Conservation (phyloP, 1,139 yeast genomes). For the Yamadazyma taylorii region DNA sequence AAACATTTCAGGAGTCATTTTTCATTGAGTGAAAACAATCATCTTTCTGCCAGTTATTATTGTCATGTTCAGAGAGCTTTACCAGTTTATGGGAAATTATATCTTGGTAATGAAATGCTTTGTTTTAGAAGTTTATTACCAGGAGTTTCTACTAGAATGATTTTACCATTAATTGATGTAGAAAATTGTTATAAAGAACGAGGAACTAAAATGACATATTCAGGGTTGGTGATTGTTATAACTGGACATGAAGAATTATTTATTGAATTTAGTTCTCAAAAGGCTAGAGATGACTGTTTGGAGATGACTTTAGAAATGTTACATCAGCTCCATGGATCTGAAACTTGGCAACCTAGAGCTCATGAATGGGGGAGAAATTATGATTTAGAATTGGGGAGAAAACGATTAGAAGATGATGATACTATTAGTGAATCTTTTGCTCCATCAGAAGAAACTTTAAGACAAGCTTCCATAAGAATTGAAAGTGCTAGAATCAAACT, state of each 20-base stretch:
- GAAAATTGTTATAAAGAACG: conserved; percentile 66
- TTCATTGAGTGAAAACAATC: conserved; percentile 53
- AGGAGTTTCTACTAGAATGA: conserved; percentile 78
- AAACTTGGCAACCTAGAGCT: conserved; percentile 26
- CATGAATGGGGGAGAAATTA: conserved; percentile 31
- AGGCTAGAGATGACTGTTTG: conserved; percentile 74
- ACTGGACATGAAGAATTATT: conserved; percentile 75
- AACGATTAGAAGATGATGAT: conserved; percentile 15
- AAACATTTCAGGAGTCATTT: conserved; percentile 64
- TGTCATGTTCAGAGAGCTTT: conserved; percentile 68
- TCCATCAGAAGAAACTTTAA: conserved; percentile 15
- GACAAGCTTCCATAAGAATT: conserved; percentile 26
- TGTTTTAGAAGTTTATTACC: conserved; percentile 83
- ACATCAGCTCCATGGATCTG: conserved; percentile 38
- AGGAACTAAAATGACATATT: conserved; percentile 50
- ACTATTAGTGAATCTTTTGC: conserved; percentile 6
- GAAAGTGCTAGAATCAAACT: conserved; percentile 56
- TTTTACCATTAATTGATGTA: conserved; percentile 73
- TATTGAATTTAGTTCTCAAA: conserved; percentile 70
- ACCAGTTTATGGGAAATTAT: conserved; percentile 82
- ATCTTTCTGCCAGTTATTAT: conserved; percentile 66
- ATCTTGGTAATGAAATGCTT: conserved; percentile 62
- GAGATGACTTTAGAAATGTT: conserved; percentile 50
- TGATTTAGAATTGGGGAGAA: conserved; percentile 19
- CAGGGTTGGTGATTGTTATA: conserved; percentile 66